Evolutionary conservation across 1,284 basidiomycete species (phyloP).

Genomic region (Cutaneotrichosporon cyanovorans): DNA sequence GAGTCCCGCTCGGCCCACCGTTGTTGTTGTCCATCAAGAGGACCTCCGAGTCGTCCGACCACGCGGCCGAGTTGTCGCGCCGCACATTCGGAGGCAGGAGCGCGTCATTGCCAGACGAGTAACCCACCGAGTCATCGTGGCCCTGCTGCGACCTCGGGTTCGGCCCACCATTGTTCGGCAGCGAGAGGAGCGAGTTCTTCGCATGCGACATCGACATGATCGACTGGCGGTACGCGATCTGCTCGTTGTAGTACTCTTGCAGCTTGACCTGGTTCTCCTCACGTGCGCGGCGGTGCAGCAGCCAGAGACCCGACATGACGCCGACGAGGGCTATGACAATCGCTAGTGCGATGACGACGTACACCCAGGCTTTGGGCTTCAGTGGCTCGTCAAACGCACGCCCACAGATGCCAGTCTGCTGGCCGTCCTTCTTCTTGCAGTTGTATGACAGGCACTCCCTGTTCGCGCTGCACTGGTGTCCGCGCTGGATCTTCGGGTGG

Average conservation of each 20-base stretch:
- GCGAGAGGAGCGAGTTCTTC: slow-evolving; percentile 37
- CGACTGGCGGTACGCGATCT: slow-evolving; percentile 46
- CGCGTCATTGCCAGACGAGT: slow-evolving; percentile 16
- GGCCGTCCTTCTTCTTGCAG: too few species aligned
- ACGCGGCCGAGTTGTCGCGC: slow-evolving; percentile 23
- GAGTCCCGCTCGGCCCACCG: neutral
- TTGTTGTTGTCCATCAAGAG: slow-evolving; percentile 9
- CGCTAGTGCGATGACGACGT: slow-evolving; percentile 61
- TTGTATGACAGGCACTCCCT: slow-evolving; percentile 78
- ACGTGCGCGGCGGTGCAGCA: slow-evolving; percentile 62
- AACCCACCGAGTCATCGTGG: slow-evolving; percentile 15
- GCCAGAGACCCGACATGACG: slow-evolving; percentile 60
- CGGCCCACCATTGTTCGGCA: slow-evolving; percentile 22
- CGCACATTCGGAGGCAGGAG: slow-evolving; percentile 34
- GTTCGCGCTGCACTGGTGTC: slow-evolving; percentile 60
- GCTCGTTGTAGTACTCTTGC: slow-evolving; percentile 74
- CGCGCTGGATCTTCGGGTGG: slow-evolving; percentile 53
- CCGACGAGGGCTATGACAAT: slow-evolving; percentile 69
- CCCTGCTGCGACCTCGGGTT: slow-evolving; percentile 23
- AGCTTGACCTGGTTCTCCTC: slow-evolving; percentile 69
- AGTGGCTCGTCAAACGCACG: slow-evolving; percentile 56
- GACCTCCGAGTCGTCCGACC: slow-evolving; percentile 21
- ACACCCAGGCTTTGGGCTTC: slow-evolving; percentile 61
- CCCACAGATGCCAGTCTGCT: too few species aligned
- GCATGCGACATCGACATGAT: slow-evolving; percentile 46